These are phyloP conservation scores for Auricularia heimuer DNA, from an alignment of 768 basidiomycete genomes.

Conservation along the genomic window DNA sequence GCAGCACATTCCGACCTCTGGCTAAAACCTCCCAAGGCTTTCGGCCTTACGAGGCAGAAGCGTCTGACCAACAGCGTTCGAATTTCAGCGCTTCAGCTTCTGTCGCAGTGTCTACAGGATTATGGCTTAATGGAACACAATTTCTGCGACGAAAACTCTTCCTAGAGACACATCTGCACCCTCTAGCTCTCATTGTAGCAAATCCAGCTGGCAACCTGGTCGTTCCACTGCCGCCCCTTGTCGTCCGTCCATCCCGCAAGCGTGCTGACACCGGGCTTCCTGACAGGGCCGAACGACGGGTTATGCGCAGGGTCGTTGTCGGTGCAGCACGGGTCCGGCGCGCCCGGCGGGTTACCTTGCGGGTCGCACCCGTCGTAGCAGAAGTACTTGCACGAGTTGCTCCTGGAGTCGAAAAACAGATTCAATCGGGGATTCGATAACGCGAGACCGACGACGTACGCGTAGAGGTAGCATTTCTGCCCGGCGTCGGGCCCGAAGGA, in stretches of 20 bases:
- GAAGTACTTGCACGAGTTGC: not conserved
- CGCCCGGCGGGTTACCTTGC: not conserved
- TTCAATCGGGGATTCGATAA: not conserved
- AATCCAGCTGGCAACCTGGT: not conserved
- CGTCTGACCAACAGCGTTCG: no score
- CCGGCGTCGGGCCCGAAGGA: not conserved
- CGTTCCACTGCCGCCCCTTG: not conserved
- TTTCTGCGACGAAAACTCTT: no score
- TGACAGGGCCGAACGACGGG: not conserved
- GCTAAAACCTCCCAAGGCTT: no score
- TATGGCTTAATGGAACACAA: no score
- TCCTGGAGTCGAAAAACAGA: not conserved
- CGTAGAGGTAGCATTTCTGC: not conserved
- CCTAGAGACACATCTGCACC: no score
- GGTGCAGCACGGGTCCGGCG: not conserved
- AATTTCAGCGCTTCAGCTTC: no score
- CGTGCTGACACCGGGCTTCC: not conserved
- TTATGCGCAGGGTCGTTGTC: not conserved
- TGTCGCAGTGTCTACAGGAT: no score
- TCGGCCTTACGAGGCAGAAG: no score
- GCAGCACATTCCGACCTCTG: no score
- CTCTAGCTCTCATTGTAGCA: not conserved
- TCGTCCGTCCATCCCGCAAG: not conserved
- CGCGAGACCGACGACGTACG: not conserved
- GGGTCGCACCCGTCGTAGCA: not conserved